phyloP scores from a whole-genome alignment of 257 asterid genomes.

The Buddleja alternifolia region DNA sequence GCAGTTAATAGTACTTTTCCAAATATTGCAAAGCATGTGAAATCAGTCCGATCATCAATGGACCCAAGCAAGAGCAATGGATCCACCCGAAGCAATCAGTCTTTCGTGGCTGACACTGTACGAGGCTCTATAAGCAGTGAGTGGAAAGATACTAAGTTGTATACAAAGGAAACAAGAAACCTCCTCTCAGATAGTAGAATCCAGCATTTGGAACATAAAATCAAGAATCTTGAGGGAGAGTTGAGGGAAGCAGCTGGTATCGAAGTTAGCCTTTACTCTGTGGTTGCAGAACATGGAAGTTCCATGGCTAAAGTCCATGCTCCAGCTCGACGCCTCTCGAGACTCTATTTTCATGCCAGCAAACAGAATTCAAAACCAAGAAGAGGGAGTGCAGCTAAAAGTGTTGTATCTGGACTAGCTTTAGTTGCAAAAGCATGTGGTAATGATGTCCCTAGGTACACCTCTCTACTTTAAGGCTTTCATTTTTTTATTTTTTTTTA shows the following conservation, averaged over 20 bases:
- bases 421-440: slow-evolving; percentile 86
- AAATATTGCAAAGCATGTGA: slow-evolving; percentile 49
- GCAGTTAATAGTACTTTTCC: slow-evolving; percentile 29
- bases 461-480: not conserved
- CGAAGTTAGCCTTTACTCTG: slow-evolving; percentile 75
- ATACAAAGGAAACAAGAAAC: slow-evolving; percentile 52
- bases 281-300: slow-evolving; percentile 84
- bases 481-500: not conserved
- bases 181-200: slow-evolving; percentile 47
- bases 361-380: slow-evolving; percentile 46
- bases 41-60: slow-evolving; percentile 60
- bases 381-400: slow-evolving; percentile 65
- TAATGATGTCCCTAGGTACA: slow-evolving; percentile 85
- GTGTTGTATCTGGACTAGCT: slow-evolving; percentile 72
- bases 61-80: slow-evolving; percentile 56
- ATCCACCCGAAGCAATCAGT: slow-evolving; percentile 40
- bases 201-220: slow-evolving; percentile 55
- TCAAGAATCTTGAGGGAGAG: slow-evolving; percentile 66
- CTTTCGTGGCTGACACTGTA: slow-evolving; percentile 30
- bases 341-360: slow-evolving; percentile 71
- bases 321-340: slow-evolving; percentile 84
- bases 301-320: slow-evolving; percentile 82
- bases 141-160: slow-evolving; percentile 42
- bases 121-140: slow-evolving; percentile 32
- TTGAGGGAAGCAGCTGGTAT: slow-evolving; percentile 84